These are phyloP conservation scores for Tulasnella sp. DNA, from an alignment of 768 basidiomycete species.

Conservation along the genomic window DNA sequence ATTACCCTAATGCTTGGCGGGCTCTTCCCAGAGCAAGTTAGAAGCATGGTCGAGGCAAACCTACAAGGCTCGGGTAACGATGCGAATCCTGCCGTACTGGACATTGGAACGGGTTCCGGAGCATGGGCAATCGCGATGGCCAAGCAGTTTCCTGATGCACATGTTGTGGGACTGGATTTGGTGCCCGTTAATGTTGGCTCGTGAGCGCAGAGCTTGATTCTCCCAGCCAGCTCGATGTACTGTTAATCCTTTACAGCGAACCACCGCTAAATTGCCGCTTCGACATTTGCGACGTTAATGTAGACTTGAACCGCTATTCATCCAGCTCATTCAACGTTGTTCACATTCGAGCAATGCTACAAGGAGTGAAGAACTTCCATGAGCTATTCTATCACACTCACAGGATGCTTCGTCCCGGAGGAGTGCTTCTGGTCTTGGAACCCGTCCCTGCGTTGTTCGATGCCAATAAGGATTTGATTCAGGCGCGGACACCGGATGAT, in stretches of 20 bases:
- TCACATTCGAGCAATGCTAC: background rate
- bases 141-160: background rate
- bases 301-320: background rate
- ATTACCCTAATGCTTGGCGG: background rate
- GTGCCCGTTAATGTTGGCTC: background rate
- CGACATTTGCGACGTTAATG: background rate
- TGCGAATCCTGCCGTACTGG: background rate
- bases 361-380: background rate
- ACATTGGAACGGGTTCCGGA: background rate
- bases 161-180: background rate
- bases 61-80: background rate
- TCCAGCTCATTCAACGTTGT: background rate
- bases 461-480: background rate
- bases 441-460: background rate
- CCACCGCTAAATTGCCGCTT: background rate
- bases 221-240: background rate
- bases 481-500: background rate
- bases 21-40: background rate
- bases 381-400: background rate
- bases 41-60: background rate
- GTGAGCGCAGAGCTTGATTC: background rate
- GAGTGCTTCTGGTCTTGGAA: background rate
- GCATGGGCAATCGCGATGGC: background rate
- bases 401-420: background rate
- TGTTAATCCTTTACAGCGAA: background rate